Evolutionary conservation across 371 early-diverging fungal species (phyloP), one percentile per base, ranked within the genome.

Genomic region (Mucor velutinosus): DNA sequence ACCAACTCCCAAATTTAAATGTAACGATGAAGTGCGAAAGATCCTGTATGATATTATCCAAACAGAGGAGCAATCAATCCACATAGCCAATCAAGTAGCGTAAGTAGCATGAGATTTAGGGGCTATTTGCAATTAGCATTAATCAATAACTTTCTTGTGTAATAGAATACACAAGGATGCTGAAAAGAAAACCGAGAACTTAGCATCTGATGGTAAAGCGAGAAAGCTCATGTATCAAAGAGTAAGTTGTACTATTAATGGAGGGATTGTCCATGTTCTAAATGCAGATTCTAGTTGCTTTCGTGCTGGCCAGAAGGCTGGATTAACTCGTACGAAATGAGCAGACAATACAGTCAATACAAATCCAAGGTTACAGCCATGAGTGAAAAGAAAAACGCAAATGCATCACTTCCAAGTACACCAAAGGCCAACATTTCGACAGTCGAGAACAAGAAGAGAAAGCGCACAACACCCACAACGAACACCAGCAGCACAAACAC

Each of bases 271-370:
- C 8, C n/a, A 57, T 17, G 59, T 2, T 37, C 17, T 32, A 19
- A 33, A 47, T 32, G 12, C 27, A 30, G 8, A 23, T 23, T 25
- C 10, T 71, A 87, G 85, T 63, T 87, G 14, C 29, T 85, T 8
- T 67, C 71, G 0, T 77, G 79, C 15, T 87, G 83, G 68, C 87
- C 87, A 8, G 71, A 74, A 11, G 81, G 81, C 15, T 85, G 85
- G 85, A 84, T 84, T 77, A 76, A 82, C 0, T 77, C 86, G 0
- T 79, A 82, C 19, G 87, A 86, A 29, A 83, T 87, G 63, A 84
- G 85, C 25, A 75, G 86, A 21, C 85, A 85, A 45, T 81, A 85
- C 64, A 87, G 84, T 56, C 78, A 77, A 45, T 76, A 81, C 49
- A 87, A 84, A 69, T 73, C 73, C 45, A 66, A 80, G 58, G 32